A percentile compares a stretch with the other conserved stretches of the same genome.
These are phyloP conservation scores for Neopestalotiopsis clavispora DNA, from an alignment of 2,329 filamentous ascomycete genomes.

Conservation along the genomic window DNA sequence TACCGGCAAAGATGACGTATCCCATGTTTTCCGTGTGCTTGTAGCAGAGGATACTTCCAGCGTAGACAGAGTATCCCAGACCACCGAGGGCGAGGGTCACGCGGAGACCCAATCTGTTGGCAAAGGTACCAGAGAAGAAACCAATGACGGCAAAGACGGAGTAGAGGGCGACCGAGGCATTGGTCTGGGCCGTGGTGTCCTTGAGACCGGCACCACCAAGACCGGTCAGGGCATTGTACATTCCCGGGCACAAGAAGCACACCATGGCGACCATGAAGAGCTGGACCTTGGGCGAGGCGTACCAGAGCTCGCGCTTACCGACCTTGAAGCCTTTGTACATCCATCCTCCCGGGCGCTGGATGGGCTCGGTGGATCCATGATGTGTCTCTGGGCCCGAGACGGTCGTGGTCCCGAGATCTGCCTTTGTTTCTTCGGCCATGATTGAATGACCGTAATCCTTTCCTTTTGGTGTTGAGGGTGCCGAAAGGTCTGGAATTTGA, in stretches of 20 bases:
- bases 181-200: constrained; percentile 60
- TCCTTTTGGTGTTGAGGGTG: neutral
- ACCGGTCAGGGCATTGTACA: constrained; percentile 72
- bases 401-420: constrained; percentile 7
- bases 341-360: constrained; percentile 59
- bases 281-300: constrained; percentile 75
- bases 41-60: constrained; percentile 72
- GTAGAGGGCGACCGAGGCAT: constrained; percentile 58
- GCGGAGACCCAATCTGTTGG: constrained; percentile 76
- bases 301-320: constrained; percentile 63
- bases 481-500: neutral
- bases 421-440: constrained; percentile 15
- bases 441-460: neutral
- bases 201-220: constrained; percentile 68
- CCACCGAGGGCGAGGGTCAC: constrained; percentile 73
- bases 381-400: constrained; percentile 13
- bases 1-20: constrained; percentile 79
- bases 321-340: constrained; percentile 69
- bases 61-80: constrained; percentile 78
- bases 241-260: constrained; percentile 74
- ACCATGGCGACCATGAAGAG: constrained; percentile 73
- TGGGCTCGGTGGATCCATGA: constrained; percentile 22
- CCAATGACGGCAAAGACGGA: constrained; percentile 62
- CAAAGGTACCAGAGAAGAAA: constrained; percentile 76
- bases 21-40: constrained; percentile 70